Base-by-base conservation (phyloP, 176 grass and related monocot species). In the Phragmites australis region DNA sequence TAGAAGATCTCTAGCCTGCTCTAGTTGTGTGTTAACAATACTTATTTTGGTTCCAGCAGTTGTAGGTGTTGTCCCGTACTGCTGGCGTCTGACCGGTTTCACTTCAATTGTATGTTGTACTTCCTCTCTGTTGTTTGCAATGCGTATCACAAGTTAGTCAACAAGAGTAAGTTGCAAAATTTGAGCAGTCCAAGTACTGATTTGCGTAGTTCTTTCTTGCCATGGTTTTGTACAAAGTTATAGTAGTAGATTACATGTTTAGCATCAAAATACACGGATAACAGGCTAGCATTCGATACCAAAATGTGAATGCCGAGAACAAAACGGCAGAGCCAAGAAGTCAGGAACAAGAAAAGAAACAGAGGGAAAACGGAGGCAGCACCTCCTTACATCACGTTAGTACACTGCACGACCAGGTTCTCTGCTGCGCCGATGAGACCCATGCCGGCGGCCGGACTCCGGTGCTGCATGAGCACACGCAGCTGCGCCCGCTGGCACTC, bases 401-500 rank as follows among this genome's bases (percentile, higher is more conserved):
- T 13, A 6, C 52, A 50, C 87, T 70, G 93, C 32, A 82, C 65
- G 30, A 97, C 80, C 32, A 97, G 22, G 74, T 87, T 89, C 6
- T 87, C 59, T 53, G 82, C 5, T 12, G 71, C 81, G 58, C 60
- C 75, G 49, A 81, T 41, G 65, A 91, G 39, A 21, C 85, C 81
- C 37, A 93, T 61, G 58, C 82, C 71, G 61, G 44, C 76, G 60
- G 74, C 71, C 3, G 85, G 84, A 11, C 69, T 90, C 57, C 83
- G 80, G 59, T 94, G 86, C 32, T 88, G 79, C 78, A 85, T 82
- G 51, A 97, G 68, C 19, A 92, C 83, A 26, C 90, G 90, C 50
- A 97, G 88, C 78, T 94, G 92, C 73, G 87, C 83, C 11, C 92
- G 89, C 65, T 94, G 95, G 78, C 92, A 97, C 77, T 97, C 95